Evolutionary conservation across 1,284 basidiomycete genomes (phyloP).

Genomic region (Leccinum huronense): DNA sequence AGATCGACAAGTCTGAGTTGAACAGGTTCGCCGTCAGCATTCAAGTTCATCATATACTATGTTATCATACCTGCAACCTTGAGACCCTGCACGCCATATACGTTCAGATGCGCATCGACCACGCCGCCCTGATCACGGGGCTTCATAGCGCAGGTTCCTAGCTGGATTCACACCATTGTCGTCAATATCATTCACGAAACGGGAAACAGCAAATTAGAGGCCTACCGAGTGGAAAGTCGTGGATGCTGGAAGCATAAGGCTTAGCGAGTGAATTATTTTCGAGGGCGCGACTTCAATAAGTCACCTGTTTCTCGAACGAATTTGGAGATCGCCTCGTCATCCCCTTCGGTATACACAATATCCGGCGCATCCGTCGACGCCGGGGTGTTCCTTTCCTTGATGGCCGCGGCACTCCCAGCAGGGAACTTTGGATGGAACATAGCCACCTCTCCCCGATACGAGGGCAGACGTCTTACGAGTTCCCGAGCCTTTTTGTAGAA

Average conservation of each 20-base stretch:
- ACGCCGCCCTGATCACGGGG: constrained; percentile 18
- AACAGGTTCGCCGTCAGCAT: background rate
- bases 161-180: constrained; percentile 1
- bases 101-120: constrained; percentile 23
- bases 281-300: constrained; percentile 5
- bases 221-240: constrained; percentile 59
- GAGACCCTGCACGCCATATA: constrained; percentile 22
- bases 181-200: background rate
- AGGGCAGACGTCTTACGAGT: constrained; percentile 50
- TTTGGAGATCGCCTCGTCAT: constrained; percentile 51
- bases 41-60: background rate
- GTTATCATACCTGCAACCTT: constrained; percentile 25
- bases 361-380: constrained; percentile 43
- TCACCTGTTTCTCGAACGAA: constrained; percentile 38
- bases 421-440: constrained; percentile 49
- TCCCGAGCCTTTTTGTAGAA: constrained; percentile 42
- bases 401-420: constrained; percentile 42
- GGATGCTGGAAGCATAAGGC: constrained; percentile 32
- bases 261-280: background rate
- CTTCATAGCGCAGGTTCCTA: constrained; percentile 33
- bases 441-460: constrained; percentile 51
- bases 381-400: constrained; percentile 35
- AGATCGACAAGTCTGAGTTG: constrained; percentile 25
- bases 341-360: constrained; percentile 54
- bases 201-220: background rate